Conservation (phyloP, 192 early-diverging fungal genomes). For the Rhizoclosmatium sp. region DNA sequence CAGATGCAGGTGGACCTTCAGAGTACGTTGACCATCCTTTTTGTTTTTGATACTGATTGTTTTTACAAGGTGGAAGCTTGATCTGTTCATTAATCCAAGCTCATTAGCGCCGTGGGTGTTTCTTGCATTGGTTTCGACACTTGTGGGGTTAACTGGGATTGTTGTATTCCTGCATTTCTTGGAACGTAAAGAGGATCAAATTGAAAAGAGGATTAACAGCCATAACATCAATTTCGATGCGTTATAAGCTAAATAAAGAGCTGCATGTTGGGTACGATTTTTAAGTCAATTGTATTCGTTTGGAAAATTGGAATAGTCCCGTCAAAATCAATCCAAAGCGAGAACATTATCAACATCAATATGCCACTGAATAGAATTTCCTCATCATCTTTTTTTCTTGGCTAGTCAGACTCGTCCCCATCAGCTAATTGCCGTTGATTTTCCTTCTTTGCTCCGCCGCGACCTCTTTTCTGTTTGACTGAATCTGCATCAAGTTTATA, state of each 20-base stretch:
- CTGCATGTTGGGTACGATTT: no score
- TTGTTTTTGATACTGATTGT: background rate
- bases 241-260: slow-evolving; percentile 52
- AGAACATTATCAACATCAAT: no score
- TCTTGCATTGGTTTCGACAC: slow-evolving; percentile 73
- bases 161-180: slow-evolving; percentile 75
- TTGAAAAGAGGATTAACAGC: slow-evolving; percentile 77
- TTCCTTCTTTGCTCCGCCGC: no score
- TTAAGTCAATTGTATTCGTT: no score
- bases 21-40: slow-evolving; percentile 32
- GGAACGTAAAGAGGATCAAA: slow-evolving; percentile 85
- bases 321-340: no score
- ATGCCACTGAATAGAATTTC: no score
- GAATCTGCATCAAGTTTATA: no score
- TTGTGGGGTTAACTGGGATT: slow-evolving; percentile 74
- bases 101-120: slow-evolving; percentile 86
- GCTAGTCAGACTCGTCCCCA: no score
- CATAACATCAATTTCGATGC: slow-evolving; percentile 95
- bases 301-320: no score
- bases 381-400: no score
- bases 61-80: slow-evolving; percentile 78
- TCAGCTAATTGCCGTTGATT: no score
- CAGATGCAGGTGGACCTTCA: slow-evolving; percentile 48
- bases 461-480: no score
- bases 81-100: slow-evolving; percentile 89